Percentiles rank a stretch among this genome's conserved stretches.
Evolutionary conservation across 2,329 filamentous ascomycete species (phyloP).

Genomic region (Aspergillus transmontanensis): DNA sequence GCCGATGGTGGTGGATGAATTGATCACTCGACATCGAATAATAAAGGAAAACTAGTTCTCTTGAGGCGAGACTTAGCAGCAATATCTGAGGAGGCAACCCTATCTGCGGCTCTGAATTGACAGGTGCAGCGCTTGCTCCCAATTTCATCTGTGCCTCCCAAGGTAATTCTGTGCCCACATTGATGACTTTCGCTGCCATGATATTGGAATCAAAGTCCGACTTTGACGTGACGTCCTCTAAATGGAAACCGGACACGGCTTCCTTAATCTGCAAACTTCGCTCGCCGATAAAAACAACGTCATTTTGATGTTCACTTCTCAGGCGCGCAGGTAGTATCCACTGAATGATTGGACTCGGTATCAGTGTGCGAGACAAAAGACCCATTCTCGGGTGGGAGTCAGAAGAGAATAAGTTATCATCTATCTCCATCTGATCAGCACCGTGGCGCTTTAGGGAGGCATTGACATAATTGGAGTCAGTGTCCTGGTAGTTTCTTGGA

Average conservation of each 20-base stretch:
- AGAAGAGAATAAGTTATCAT: slow-evolving; percentile 8
- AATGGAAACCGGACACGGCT: slow-evolving; percentile 63
- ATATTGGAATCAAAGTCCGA: slow-evolving; percentile 78
- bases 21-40: slow-evolving; percentile 54
- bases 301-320: slow-evolving; percentile 69
- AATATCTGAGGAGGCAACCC: slow-evolving; percentile 75
- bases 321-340: slow-evolving; percentile 80
- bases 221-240: slow-evolving; percentile 77
- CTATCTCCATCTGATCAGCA: slow-evolving; percentile 20
- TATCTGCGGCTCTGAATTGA: slow-evolving; percentile 18
- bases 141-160: slow-evolving; percentile 36
- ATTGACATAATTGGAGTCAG: neutral
- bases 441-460: slow-evolving; percentile 3
- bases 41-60: slow-evolving; percentile 77
- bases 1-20: slow-evolving; percentile 64
- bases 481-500: slow-evolving; percentile 7
- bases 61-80: slow-evolving; percentile 72
- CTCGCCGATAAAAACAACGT: slow-evolving; percentile 85
- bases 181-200: slow-evolving; percentile 75
- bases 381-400: slow-evolving; percentile 60
- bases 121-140: slow-evolving; percentile 13
- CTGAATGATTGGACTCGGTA: slow-evolving; percentile 73
- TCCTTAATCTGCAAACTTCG: slow-evolving; percentile 80
- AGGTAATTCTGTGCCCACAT: slow-evolving; percentile 51
- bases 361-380: slow-evolving; percentile 75